phyloP scores from a whole-genome alignment of 106 monocot species.

The Apostasia ramifera region DNA sequence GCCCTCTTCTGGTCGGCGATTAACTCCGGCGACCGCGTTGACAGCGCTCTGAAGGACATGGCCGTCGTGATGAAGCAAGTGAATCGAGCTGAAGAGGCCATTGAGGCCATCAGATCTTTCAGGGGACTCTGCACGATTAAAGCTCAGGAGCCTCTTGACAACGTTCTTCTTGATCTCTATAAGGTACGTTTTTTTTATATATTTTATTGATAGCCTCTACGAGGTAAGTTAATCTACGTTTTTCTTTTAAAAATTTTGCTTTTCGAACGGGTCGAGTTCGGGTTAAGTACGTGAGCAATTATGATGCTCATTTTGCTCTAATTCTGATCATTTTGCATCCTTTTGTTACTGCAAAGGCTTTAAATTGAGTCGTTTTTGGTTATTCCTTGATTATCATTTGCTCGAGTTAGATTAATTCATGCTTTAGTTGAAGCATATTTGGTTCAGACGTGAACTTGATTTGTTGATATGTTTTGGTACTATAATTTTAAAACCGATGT shows the following conservation, averaged over 20 bases:
- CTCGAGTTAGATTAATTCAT: no score
- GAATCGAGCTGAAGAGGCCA: constrained; percentile 91
- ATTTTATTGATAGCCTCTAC: neutral
- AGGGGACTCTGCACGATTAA: constrained; percentile 69
- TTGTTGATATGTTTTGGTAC: no score
- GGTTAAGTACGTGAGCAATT: no score
- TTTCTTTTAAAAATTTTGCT: neutral
- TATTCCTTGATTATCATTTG: no score
- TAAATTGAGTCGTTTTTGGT: neutral
- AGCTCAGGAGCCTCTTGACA: constrained; percentile 90
- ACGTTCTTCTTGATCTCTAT: constrained; percentile 91
- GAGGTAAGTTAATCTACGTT: neutral
- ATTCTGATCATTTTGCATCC: neutral
- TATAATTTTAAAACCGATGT: no score
- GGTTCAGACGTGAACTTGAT: no score
- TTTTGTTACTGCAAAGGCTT: neutral
- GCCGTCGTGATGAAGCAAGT: constrained; percentile 99
- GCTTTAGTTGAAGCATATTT: no score
- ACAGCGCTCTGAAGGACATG: constrained; percentile 95
- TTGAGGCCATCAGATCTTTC: constrained; percentile 88
- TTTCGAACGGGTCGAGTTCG: no score
- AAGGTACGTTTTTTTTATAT: constrained; percentile 43
- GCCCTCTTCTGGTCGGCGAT: constrained; percentile 91
- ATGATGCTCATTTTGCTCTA: no score
- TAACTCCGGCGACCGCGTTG: constrained; percentile 83